Evolutionary conservation across 192 early-diverging fungal genomes (phyloP).

Genomic region (Coemansia sp.): DNA sequence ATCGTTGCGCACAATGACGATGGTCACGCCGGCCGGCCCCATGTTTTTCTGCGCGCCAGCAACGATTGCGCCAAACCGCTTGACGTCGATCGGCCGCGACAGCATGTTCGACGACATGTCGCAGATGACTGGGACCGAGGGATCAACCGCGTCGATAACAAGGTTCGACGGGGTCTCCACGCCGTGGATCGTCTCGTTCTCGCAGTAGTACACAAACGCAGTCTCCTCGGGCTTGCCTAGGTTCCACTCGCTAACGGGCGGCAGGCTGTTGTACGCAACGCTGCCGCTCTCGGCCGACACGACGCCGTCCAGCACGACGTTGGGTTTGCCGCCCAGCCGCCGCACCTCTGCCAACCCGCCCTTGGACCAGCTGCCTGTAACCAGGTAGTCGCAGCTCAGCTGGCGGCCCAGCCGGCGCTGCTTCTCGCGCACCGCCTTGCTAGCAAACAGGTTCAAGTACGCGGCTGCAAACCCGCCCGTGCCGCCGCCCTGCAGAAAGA

Average conservation of each 20-base stretch:
- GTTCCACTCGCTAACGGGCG: constrained; percentile 62
- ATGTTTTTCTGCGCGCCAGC: constrained; percentile 99
- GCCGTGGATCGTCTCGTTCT: constrained; percentile 98
- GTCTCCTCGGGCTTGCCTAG: constrained; percentile 64
- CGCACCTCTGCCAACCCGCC: constrained; percentile 84
- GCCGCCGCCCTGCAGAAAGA: constrained; percentile 96
- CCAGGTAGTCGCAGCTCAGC: constrained; percentile 80
- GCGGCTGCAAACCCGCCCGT: constrained; percentile 89
- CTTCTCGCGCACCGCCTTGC: constrained; percentile 47
- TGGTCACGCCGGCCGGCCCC: constrained; percentile 86
- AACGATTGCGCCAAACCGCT: constrained; percentile 83
- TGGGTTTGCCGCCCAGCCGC: constrained; percentile 74
- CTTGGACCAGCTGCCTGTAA: constrained; percentile 90
- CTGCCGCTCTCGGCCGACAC: constrained; percentile 50
- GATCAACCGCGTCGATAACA: constrained; percentile 44
- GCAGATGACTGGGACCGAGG: constrained; percentile 77
- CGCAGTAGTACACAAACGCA: constrained; percentile 94
- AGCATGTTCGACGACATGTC: constrained; percentile 90
- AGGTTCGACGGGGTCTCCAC: constrained; percentile 68
- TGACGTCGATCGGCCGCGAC: constrained; percentile 75
- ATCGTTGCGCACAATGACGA: constrained; percentile 91
- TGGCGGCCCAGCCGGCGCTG: constrained; percentile 39
- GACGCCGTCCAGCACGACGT: constrained; percentile 77
- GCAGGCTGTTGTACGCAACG: constrained; percentile 53
- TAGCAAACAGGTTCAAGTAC: constrained; percentile 85